Conservation (phyloP, 2,329 filamentous ascomycete species). For the Fusarium sarcochroum region DNA sequence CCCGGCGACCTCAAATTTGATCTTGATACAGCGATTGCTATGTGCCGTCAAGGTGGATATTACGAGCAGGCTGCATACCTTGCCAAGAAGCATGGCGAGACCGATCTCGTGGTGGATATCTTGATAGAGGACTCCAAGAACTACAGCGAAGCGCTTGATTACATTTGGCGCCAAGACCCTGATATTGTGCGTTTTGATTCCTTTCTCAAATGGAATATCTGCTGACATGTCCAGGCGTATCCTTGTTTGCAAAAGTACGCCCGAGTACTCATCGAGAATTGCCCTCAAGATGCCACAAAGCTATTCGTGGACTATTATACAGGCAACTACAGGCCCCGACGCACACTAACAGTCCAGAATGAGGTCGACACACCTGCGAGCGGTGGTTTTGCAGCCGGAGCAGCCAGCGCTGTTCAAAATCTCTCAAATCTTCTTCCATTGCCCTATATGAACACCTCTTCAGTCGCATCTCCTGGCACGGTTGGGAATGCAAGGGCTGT, state of each 20-base stretch:
- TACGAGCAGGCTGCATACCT: constrained; percentile 97
- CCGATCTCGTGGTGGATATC: constrained; percentile 94
- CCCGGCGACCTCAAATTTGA: constrained; percentile 96
- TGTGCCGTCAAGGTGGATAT: constrained; percentile 98
- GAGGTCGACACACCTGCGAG: constrained; percentile 56
- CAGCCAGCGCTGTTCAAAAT: constrained; percentile 86
- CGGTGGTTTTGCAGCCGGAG: constrained; percentile 67
- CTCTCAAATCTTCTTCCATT: constrained; percentile 86
- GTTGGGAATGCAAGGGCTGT: constrained; percentile 65
- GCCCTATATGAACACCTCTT: constrained; percentile 82
- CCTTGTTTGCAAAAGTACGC: constrained; percentile 95
- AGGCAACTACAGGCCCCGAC: constrained; percentile 81
- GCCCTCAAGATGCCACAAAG: constrained; percentile 83
- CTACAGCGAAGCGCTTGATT: constrained; percentile 89
- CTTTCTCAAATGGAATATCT: not conserved
- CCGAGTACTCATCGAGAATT: constrained; percentile 89
- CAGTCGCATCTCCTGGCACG: constrained; percentile 67
- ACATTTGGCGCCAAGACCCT: constrained; percentile 90
- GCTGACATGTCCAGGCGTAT: constrained; percentile 75
- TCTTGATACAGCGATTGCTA: constrained; percentile 94
- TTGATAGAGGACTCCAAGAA: constrained; percentile 95
- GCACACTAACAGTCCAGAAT: constrained; percentile 63
- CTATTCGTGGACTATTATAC: constrained; percentile 97
- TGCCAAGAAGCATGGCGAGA: constrained; percentile 93
- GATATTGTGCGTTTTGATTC: constrained; percentile 70